A percentile compares a stretch with the other conserved stretches of the same genome.
These are phyloP conservation scores for Posidonia oceanica DNA, from an alignment of 116 monocot species.

Conservation along the genomic window DNA sequence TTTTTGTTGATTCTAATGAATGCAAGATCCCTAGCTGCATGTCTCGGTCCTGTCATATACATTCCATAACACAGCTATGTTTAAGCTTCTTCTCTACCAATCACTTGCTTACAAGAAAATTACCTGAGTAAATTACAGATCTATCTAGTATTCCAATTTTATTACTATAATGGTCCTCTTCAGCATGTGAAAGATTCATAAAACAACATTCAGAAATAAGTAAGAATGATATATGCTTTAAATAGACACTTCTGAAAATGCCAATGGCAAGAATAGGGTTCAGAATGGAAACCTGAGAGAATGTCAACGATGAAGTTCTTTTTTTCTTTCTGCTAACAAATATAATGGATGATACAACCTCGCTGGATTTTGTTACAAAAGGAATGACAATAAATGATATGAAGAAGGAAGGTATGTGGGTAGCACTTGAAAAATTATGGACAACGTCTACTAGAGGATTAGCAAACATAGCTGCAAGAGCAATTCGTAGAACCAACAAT, in stretches of 20 bases:
- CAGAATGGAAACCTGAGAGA: conserved; percentile 66
- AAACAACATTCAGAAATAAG: background rate
- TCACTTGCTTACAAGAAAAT: no score
- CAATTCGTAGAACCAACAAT: conserved; percentile 63
- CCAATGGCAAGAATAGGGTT: background rate
- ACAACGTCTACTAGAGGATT: conserved; percentile 97
- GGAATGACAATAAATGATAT: conserved; percentile 99
- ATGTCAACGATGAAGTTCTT: conserved; percentile 85
- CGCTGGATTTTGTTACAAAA: conserved; percentile 92
- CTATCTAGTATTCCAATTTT: no score
- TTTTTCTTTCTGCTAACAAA: conserved; percentile 87
- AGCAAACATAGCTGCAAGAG: conserved; percentile 68
- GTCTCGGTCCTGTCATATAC: no score
- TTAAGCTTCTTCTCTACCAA: no score
- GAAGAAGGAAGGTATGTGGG: conserved; percentile 93
- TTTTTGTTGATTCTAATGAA: no score
- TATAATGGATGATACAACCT: conserved; percentile 92
- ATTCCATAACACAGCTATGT: no score
- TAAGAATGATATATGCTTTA: background rate
- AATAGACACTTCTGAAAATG: background rate
- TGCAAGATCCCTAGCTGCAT: no score
- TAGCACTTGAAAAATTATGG: conserved; percentile 78
- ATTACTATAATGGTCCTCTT: no score
- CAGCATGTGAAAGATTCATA: background rate
- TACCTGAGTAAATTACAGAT: no score